phyloP scores from a whole-genome alignment of 2,329 filamentous ascomycete species.

The Trichoderma afroharzianum region DNA sequence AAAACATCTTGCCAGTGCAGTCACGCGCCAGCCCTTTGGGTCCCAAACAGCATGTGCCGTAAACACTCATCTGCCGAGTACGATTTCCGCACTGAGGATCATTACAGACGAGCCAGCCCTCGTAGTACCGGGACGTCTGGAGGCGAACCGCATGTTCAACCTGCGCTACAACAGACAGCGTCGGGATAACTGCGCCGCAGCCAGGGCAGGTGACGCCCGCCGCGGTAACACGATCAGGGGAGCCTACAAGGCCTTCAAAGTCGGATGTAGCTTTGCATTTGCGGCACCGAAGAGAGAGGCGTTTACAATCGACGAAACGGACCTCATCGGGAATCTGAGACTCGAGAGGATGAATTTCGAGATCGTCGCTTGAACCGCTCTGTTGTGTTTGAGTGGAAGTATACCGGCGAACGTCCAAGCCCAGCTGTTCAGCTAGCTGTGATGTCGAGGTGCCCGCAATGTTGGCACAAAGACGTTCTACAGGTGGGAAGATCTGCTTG shows the following conservation, averaged over 20 bases:
- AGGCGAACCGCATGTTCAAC: slow-evolving; percentile 78
- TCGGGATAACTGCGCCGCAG: slow-evolving; percentile 64
- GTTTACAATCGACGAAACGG: slow-evolving; percentile 77
- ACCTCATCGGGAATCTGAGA: slow-evolving; percentile 90
- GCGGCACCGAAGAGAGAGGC: slow-evolving; percentile 76
- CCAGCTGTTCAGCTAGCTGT: slow-evolving; percentile 87
- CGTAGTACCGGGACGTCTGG: slow-evolving; percentile 81
- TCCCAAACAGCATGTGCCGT: slow-evolving; percentile 84
- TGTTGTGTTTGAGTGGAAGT: slow-evolving; percentile 43
- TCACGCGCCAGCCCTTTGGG: slow-evolving; percentile 79
- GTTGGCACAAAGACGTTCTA: slow-evolving; percentile 95
- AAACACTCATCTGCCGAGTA: slow-evolving; percentile 89
- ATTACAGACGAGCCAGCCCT: slow-evolving; percentile 86
- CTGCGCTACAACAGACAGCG: slow-evolving; percentile 77
- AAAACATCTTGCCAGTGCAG: slow-evolving; percentile 83
- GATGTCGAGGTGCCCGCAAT: slow-evolving; percentile 89
- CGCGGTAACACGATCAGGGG: slow-evolving; percentile 61
- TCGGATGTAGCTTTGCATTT: slow-evolving; percentile 67
- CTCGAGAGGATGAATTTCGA: slow-evolving; percentile 85
- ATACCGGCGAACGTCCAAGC: slow-evolving; percentile 86
- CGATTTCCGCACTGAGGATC: slow-evolving; percentile 82
- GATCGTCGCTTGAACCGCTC: slow-evolving; percentile 53
- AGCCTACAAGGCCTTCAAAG: slow-evolving; percentile 71
- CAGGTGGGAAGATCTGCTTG: slow-evolving; percentile 97
- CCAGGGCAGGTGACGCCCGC: slow-evolving; percentile 70